Evolutionary conservation across 257 asterid genomes (phyloP), one percentile per base, ranked within the genome.

Genomic region (Solanum corneliomulleri): DNA sequence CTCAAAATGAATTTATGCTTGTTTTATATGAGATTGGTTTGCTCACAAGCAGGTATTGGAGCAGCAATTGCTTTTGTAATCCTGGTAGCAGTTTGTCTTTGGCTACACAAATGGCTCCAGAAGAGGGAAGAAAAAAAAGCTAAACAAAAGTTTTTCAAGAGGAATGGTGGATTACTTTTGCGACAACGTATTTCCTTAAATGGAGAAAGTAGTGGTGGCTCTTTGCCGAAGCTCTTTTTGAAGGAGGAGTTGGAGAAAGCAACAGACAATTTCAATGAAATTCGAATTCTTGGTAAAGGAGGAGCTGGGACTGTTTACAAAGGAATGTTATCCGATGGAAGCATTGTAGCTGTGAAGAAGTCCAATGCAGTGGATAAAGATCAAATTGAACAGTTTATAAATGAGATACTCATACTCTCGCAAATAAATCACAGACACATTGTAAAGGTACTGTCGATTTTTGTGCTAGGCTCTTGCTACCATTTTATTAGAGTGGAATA

Each of bases 261-360:
- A 70, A 89, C 84, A 78, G 0, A 78, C 35, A 8, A 45, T 78
- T 78, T 78, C 84, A 78, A 5, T 78, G 84, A 78, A 78, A 78
- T 45, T 78, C 64, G n/a, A n/a, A 25, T 77, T 44, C 84, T 77
- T 44, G 84, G 84, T 44, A 77, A 77, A 77, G 84, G 84, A 44
- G 84, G 64, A 9, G 25, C 21, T 25, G 64, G 84, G 60, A 45
- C 64, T 44, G 84, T 78, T 20, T 78, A 78, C 25, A 78, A 78
- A 45, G 64, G 84, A 44, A 78, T 45, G 84, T 45, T 78, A 44
- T 78, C 84, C 27, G 84, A 78, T 78, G 84, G 84, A 78, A 78
- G 84, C 84, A 90, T 90, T 58, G 89, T 90, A 2, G 93, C 94
- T 0, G 92, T 92, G 8, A 92, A 90, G 81, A 92, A 87, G 82